Conservation (phyloP, 495 filamentous ascomycete species). For the Neurospora sp. region DNA sequence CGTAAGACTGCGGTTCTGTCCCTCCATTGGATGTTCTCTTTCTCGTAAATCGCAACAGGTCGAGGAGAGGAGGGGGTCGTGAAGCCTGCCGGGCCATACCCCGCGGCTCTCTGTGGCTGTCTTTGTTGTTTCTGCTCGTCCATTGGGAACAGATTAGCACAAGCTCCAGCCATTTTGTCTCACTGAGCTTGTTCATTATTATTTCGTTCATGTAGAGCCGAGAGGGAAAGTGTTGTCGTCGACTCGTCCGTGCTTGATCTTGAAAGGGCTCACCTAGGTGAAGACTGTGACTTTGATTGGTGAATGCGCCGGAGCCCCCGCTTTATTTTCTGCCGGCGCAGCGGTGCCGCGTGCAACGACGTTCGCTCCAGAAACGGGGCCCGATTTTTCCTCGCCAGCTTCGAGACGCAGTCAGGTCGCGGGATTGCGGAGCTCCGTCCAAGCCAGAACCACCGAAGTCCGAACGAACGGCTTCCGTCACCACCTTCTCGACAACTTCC, state of each 20-base stretch:
- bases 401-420: not conserved
- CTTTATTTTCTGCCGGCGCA: slow-evolving; percentile 1
- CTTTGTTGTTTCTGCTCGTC: not conserved
- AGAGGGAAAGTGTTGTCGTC: not conserved
- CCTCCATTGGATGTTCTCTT: not conserved
- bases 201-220: not conserved
- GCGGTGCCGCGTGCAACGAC: not conserved
- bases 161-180: not conserved
- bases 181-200: not conserved
- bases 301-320: not conserved
- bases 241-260: not conserved
- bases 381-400: slow-evolving; percentile 3
- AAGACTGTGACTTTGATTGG: not conserved
- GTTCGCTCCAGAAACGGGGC: not conserved
- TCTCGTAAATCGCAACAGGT: not conserved
- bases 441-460: not conserved
- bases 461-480: slow-evolving; percentile 1
- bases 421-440: slow-evolving; percentile 1
- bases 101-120: not conserved
- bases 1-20: not conserved
- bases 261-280: slow-evolving; percentile 3
- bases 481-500: slow-evolving; percentile 9
- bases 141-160: not conserved
- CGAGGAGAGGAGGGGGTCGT: not conserved
- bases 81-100: not conserved